Evolutionary conservation across 306 rosid genomes (phyloP).

Genomic region (Corylus avellana): DNA sequence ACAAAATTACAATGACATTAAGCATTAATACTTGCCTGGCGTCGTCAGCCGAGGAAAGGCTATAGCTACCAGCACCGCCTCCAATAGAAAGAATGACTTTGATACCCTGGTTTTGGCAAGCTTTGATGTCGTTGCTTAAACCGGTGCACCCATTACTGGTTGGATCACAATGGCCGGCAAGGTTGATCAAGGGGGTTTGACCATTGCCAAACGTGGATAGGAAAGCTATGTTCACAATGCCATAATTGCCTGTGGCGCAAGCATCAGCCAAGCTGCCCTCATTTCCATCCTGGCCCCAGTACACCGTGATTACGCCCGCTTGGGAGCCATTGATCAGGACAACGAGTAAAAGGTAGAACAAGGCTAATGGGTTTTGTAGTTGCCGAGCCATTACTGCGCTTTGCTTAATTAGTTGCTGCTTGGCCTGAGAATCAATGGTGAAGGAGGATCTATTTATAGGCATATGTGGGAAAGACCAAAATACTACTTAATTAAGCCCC

Average conservation of each 20-base stretch:
- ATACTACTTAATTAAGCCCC: too few relatives aligned
- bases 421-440: neutral
- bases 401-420: neutral
- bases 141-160: neutral
- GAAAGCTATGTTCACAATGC: conserved; percentile 14
- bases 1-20: too few relatives aligned
- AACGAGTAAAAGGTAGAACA: neutral
- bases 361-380: neutral
- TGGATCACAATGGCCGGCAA: conserved; percentile 14
- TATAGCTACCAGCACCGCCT: neutral
- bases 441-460: neutral
- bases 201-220: conserved; percentile 19
- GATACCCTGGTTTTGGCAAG: conserved; percentile 12
- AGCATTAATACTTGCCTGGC: neutral
- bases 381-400: neutral
- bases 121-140: conserved; percentile 17
- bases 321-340: neutral
- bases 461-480: too few relatives aligned
- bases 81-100: conserved; percentile 17
- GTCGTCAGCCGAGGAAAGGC: neutral
- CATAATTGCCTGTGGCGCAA: conserved; percentile 15
- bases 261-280: conserved; percentile 16
- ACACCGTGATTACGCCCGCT: conserved; percentile 12
- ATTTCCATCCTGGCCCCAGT: conserved; percentile 14
- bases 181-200: neutral